Base-by-base conservation (phyloP, 2,329 filamentous ascomycete genomes). In the Phoma sp. region DNA sequence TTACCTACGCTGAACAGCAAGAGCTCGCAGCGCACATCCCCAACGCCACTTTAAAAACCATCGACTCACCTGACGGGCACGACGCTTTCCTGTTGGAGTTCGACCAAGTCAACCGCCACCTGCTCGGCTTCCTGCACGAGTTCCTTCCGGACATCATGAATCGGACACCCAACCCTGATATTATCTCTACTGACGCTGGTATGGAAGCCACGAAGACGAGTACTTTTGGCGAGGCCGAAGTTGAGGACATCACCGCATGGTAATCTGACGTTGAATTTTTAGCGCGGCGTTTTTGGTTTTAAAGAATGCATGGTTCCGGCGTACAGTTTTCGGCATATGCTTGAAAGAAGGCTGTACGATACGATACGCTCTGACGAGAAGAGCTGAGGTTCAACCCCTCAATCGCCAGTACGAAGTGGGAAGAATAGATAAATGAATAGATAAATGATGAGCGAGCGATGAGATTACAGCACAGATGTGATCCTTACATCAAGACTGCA, bases 71-170 rank as follows among this genome's bases (percentile, higher is more conserved):
- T 0, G 95, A 99, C 73, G 95, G 95, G 1, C 95, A 99, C 69
- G 95, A 99, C 75, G 95, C 95, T 0, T 99, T 99, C 75, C 77
- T 99, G 68, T 79, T 99, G 50, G 94, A 99, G 76, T 99, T 99
- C 71, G 92, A 97, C 79, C 94, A 98, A 77, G 95, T 98, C 55
- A 99, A 99, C 76, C 83, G 81, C 29, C 91, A 96, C 72, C 87
- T 97, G 44, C 78, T 97, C 17, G 85, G 85, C 2, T 99, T 99
- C 72, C 81, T 99, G 75, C 84, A 88, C 55, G 87, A 94, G 67
- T 87, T 89, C 2, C 75, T 99, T 27, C 91, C 92, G 0, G 91
- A 96, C 63, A 94, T 99, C 61, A 97, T 98, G 93, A 79, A 52
- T 73, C 80, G 60, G 61, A 78, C 59, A 61, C 80, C 72, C 57